Percentiles rank a stretch among this genome's conserved stretches.
These are phyloP conservation scores for Didymella lethalis DNA, from an alignment of 2,329 filamentous ascomycete genomes.

Conservation along the genomic window DNA sequence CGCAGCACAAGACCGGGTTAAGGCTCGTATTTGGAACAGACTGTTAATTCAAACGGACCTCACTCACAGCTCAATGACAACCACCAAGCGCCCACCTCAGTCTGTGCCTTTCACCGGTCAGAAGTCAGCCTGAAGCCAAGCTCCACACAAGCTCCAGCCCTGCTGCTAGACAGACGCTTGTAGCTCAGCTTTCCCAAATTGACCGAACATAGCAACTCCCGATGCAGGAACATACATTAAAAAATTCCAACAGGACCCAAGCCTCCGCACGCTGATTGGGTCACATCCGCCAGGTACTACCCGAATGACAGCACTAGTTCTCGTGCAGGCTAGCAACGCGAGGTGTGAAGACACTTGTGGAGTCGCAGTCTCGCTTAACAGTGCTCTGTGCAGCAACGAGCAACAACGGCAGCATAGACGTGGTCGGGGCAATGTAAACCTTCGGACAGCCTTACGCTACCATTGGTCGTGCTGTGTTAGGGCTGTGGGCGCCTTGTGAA, in stretches of 20 bases:
- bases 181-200: constrained; percentile 1
- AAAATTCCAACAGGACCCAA: constrained; percentile 1
- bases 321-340: constrained; percentile 15
- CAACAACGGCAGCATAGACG: neutral
- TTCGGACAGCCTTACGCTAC: neutral
- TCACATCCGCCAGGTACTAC: constrained; percentile 1
- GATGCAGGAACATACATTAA: constrained; percentile 10
- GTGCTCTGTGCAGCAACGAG: constrained; percentile 1
- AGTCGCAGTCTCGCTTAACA: constrained; percentile 6
- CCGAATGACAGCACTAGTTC: neutral
- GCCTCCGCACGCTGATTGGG: constrained; percentile 15
- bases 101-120: constrained; percentile 1
- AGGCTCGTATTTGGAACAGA: neutral
- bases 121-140: neutral
- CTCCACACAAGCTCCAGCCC: neutral
- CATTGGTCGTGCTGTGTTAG: neutral
- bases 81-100: neutral
- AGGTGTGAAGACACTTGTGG: constrained; percentile 14
- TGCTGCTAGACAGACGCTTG: neutral
- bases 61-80: neutral
- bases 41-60: neutral
- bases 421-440: neutral
- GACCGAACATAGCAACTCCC: neutral
- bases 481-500: constrained; percentile 1
- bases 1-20: neutral